Conservation (phyloP, 2,329 filamentous ascomycete species). For the Cladosporium sp. region DNA sequence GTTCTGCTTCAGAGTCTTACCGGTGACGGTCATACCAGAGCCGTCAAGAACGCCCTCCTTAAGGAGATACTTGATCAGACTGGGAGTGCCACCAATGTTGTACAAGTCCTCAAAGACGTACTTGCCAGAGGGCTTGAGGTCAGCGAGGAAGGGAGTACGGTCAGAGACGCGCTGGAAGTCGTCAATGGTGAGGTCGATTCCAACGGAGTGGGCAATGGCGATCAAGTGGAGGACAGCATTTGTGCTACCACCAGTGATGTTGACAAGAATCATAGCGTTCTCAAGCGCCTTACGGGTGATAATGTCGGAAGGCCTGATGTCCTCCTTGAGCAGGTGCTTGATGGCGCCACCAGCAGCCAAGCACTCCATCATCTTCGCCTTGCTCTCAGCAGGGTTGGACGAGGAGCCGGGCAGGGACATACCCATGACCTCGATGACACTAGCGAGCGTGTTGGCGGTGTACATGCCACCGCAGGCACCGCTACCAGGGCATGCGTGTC, state of each 20-base stretch:
- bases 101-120: slow-evolving; percentile 59
- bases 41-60: slow-evolving; percentile 47
- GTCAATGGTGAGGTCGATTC: slow-evolving; percentile 47
- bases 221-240: slow-evolving; percentile 47
- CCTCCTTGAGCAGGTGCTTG: slow-evolving; percentile 48
- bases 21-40: slow-evolving; percentile 47
- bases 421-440: slow-evolving; percentile 48
- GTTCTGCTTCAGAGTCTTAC: slow-evolving; percentile 48
- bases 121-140: slow-evolving; percentile 50
- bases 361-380: slow-evolving; percentile 49
- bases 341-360: slow-evolving; percentile 48
- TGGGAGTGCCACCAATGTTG: slow-evolving; percentile 48
- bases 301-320: slow-evolving; percentile 48
- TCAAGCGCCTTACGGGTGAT: slow-evolving; percentile 47
- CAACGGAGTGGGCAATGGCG: slow-evolving; percentile 44
- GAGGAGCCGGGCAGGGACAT: slow-evolving; percentile 50
- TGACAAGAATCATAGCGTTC: slow-evolving; percentile 49
- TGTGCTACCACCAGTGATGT: slow-evolving; percentile 44
- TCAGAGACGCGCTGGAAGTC: slow-evolving; percentile 50
- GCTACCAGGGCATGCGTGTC: slow-evolving; percentile 79
- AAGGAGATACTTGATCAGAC: slow-evolving; percentile 48
- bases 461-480: slow-evolving; percentile 82
- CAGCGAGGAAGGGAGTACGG: slow-evolving; percentile 47
- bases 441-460: slow-evolving; percentile 52
- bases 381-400: slow-evolving; percentile 47